Evolutionary conservation across 2,329 filamentous ascomycete genomes (phyloP), one percentile per base, ranked within the genome.

Genomic region (Colletotrichum limetticola): DNA sequence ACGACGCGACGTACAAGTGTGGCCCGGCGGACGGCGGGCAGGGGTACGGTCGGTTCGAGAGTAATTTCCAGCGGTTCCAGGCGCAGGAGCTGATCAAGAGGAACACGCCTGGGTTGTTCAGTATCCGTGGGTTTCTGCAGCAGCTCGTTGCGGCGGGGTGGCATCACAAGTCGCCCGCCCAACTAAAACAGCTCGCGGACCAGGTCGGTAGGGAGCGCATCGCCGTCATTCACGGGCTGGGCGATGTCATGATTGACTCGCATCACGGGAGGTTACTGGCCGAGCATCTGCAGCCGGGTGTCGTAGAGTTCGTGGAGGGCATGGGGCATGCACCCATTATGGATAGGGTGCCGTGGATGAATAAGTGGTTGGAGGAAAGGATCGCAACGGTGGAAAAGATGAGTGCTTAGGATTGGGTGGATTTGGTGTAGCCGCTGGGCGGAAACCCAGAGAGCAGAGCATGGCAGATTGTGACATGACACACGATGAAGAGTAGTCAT

Each of bases 41-140:
- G 66, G 62, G 30, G 0, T 91, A 91, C 69, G 77, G 85, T 49
- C 82, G 81, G 9, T 97, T 97, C 80, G 88, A 88, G 5, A 94
- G 87, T 65, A 97, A 96, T 79, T 95, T 91, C 71, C 93, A 97
- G 83, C 92, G 95, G 5, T 96, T 95, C 78, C 92, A 93, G 30
- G 95, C 95, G 0, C 91, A 92, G 76, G 94, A 97, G 82, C 82
- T 97, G 75, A 86, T 85, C 78, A 97, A 97, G 85, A 88, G 93
- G 22, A 83, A 86, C 19, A 87, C 93, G 71, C 83, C 86, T 1
- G 83, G 86, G 1, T 85, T 85, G 6, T 96, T 95, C 80, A 90
- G 89, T 4, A 87, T 86, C 59, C 86, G 85, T 37, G 94, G 93
- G 1, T 95, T 97, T 80, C 79, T 97, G 37, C 85, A 94, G 76